These are phyloP conservation scores for Phytopythium helicoides DNA, from an alignment of 352 stramenopile genomes.

Conservation along the genomic window DNA sequence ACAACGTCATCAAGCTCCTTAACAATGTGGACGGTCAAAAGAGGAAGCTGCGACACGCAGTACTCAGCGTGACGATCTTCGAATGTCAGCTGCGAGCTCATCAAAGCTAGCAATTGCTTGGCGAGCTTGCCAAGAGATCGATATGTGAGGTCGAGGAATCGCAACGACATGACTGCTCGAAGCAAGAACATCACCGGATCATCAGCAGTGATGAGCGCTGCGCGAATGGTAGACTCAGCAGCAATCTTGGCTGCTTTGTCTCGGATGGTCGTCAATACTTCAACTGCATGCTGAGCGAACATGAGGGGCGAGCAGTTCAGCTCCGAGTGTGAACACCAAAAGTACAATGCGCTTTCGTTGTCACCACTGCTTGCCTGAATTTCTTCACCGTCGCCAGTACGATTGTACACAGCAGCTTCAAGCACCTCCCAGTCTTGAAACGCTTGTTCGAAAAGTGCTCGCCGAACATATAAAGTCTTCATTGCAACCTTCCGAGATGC, in stretches of 20 bases:
- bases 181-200: slow-evolving; percentile 63
- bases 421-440: slow-evolving; percentile 41
- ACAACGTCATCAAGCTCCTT: slow-evolving; percentile 70
- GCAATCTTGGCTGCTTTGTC: slow-evolving; percentile 62
- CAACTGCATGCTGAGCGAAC: slow-evolving; percentile 69
- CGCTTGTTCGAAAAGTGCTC: slow-evolving; percentile 51
- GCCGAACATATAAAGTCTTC: slow-evolving; percentile 56
- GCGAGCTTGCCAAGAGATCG: slow-evolving; percentile 61
- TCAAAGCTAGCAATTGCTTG: slow-evolving; percentile 63
- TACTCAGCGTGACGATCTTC: slow-evolving; percentile 45
- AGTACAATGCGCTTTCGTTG: slow-evolving; percentile 31
- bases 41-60: slow-evolving; percentile 48
- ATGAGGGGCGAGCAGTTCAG: slow-evolving; percentile 57
- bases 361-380: background rate
- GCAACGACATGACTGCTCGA: slow-evolving; percentile 43
- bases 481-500: slow-evolving; percentile 52
- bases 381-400: background rate
- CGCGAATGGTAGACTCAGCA: slow-evolving; percentile 43
- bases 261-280: slow-evolving; percentile 65
- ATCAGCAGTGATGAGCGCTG: slow-evolving; percentile 38
- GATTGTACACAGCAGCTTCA: slow-evolving; percentile 10
- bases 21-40: slow-evolving; percentile 67
- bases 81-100: slow-evolving; percentile 31
- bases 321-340: slow-evolving; percentile 44
- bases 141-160: slow-evolving; percentile 62